Evolutionary conservation across 2,329 filamentous ascomycete genomes (phyloP), one percentile per base, ranked within the genome.

Genomic region (Moelleriella libera): DNA sequence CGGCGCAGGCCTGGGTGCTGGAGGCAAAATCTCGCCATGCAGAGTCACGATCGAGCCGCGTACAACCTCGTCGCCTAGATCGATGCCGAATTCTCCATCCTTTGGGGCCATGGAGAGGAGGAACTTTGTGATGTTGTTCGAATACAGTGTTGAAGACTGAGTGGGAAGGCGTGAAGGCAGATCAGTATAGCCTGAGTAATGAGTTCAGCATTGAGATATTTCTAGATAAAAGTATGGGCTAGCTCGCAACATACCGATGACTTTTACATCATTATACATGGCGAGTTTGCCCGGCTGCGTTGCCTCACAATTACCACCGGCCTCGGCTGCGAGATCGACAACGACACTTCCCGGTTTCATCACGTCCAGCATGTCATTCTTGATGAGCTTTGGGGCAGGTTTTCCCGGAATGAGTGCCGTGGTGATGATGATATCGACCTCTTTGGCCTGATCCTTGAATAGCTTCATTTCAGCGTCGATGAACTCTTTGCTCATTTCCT

Each of bases 401-500:
- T 76, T 83, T 48, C 88, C 88, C 0, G 88, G 88, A 50, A 95
- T 94, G 56, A 94, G 65, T n/a, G 88, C 88, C 1, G 88, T 95
- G 1, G 88, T 94, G 60, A 95, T 85, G 51, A 95, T 85, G 52
- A 95, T 94, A 63, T 95, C 88, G 46, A 94, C 87, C 40, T 95
- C 88, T 50, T 78, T 76, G 51, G 84, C 85, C 62, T 94, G 88
- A 55, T 92, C 84, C 60, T 85, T 80, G 66, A 95, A 95, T 0
- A 95, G 73, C 62, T 86, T 89, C 87, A 94, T 94, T 63, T 95
- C 87, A 5, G 88, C 88, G 51, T 88, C 86, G 61, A 92, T 88
- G 58, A 94, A 95, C 54, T 90, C 88, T 58, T 90, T 88, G 47
- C 86, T 92, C 88, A 94, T 94, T 59, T 89, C 86, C 59, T 94